phyloP scores from a whole-genome alignment of 495 filamentous ascomycete species.

The Aspergillus bertholletiae region DNA sequence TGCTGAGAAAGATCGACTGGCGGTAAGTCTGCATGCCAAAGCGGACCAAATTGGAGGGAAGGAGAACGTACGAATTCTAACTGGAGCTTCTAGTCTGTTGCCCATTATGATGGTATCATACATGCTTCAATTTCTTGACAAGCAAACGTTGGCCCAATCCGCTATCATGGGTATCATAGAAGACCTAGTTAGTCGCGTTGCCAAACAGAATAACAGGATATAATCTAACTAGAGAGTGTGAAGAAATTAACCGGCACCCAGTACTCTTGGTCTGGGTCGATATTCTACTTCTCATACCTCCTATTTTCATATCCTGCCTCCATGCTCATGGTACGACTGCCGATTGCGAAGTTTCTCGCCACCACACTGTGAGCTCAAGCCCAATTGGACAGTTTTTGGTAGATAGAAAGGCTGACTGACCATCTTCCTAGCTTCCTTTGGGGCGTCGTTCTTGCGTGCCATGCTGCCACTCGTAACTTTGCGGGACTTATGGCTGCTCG shows the following conservation, averaged over 20 bases:
- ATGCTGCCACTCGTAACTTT: conserved; percentile 48
- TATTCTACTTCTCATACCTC: conserved; percentile 61
- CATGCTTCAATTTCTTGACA: conserved; percentile 50
- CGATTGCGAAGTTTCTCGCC: conserved; percentile 46
- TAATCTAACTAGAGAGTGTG: too few species aligned
- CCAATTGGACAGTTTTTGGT: too few species aligned
- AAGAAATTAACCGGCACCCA: conserved; percentile 45
- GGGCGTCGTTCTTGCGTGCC: conserved; percentile 30
- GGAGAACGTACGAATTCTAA: too few species aligned
- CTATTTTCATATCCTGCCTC: conserved; percentile 37
- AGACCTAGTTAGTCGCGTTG: too few species aligned
- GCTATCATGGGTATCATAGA: conserved; percentile 38
- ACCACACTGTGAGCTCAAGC: too few species aligned
- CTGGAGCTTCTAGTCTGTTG: too few species aligned
- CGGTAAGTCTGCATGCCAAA: too few species aligned
- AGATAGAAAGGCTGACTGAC: too few species aligned
- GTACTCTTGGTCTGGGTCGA: conserved; percentile 49
- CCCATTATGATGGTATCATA: conserved; percentile 29
- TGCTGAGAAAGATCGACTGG: too few species aligned
- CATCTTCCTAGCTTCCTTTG: too few species aligned
- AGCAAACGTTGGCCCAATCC: conserved; percentile 38
- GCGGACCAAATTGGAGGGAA: too few species aligned
- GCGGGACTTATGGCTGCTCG: conserved; percentile 45
- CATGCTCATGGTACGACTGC: conserved; percentile 37
- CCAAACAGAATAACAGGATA: too few species aligned